phyloP scores from a whole-genome alignment of 148 eudicot species.

The Fagopyrum tataricum region DNA sequence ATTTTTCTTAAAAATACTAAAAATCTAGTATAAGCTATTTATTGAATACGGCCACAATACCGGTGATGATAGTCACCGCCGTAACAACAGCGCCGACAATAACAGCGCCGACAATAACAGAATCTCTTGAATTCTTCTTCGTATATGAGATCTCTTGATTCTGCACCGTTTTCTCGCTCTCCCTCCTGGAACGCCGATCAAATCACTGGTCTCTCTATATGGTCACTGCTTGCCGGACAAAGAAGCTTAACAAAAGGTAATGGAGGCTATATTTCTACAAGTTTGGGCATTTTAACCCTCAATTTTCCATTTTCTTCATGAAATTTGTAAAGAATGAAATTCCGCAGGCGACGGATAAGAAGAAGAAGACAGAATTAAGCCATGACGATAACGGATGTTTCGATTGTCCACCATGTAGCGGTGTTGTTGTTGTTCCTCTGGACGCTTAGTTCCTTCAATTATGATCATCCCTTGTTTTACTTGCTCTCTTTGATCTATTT shows the following conservation, averaged over 20 bases:
- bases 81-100: too few species aligned
- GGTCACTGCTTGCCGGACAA: not conserved
- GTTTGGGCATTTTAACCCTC: not conserved
- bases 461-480: slow-evolving; percentile 34
- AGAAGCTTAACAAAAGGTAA: not conserved
- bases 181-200: slow-evolving; percentile 8
- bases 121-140: too few species aligned
- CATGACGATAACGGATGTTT: slow-evolving; percentile 28
- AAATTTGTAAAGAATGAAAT: slow-evolving; percentile 1
- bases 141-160: not conserved
- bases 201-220: not conserved
- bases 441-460: slow-evolving; percentile 36
- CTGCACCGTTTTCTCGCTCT: slow-evolving; percentile 9
- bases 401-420: slow-evolving; percentile 55
- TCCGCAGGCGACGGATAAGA: not conserved
- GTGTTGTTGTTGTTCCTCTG: slow-evolving; percentile 46
- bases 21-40: too few species aligned
- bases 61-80: too few species aligned
- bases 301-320: not conserved
- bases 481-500: slow-evolving; percentile 46
- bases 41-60: too few species aligned
- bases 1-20: too few species aligned
- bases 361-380: not conserved
- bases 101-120: too few species aligned
- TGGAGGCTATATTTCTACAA: not conserved